Percentiles rank a stretch among this genome's conserved stretches.
phyloP scores from a whole-genome alignment of 768 basidiomycete species.

The Hygrophoropsis aurantiaca region DNA sequence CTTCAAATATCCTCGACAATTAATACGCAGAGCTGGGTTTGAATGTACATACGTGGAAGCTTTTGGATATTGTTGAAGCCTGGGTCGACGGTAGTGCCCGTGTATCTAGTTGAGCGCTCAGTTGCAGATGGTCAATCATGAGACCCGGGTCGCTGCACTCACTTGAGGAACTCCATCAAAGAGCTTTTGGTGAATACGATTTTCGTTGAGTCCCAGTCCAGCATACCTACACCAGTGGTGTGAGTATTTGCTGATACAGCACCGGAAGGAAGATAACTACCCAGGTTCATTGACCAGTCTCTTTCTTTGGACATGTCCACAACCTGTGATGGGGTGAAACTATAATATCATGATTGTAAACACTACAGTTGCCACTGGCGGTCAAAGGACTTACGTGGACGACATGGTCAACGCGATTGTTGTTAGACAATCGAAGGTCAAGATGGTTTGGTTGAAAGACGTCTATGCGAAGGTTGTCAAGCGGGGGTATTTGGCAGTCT shows the following conservation, averaged over 20 bases:
- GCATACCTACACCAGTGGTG: constrained; percentile 49
- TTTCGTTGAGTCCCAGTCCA: constrained; percentile 76
- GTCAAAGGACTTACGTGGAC: too few species aligned
- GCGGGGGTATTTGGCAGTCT: not conserved
- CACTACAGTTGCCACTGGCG: too few species aligned
- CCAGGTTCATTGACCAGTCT: constrained; percentile 70
- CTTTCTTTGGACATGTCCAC: constrained; percentile 67
- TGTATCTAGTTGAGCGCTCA: constrained; percentile 50
- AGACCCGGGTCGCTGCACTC: constrained; percentile 15
- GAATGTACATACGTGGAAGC: constrained; percentile 56
- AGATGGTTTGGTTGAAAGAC: constrained; percentile 4
- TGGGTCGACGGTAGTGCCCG: constrained; percentile 74
- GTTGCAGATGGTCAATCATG: constrained; percentile 9
- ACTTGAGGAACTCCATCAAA: constrained; percentile 79
- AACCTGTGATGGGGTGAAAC: constrained; percentile 56
- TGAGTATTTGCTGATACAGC: not conserved
- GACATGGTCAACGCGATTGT: too few species aligned
- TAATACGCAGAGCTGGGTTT: too few species aligned
- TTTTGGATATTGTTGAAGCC: constrained; percentile 74
- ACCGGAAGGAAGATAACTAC: constrained; percentile 34
- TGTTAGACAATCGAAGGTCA: too few species aligned
- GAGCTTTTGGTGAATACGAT: constrained; percentile 81
- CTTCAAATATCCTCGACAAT: too few species aligned
- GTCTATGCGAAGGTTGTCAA: not conserved
- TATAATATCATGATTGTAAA: too few species aligned